These are phyloP conservation scores for Coemansia sp. DNA, from an alignment of 192 early-diverging fungal genomes.

Conservation along the genomic window DNA sequence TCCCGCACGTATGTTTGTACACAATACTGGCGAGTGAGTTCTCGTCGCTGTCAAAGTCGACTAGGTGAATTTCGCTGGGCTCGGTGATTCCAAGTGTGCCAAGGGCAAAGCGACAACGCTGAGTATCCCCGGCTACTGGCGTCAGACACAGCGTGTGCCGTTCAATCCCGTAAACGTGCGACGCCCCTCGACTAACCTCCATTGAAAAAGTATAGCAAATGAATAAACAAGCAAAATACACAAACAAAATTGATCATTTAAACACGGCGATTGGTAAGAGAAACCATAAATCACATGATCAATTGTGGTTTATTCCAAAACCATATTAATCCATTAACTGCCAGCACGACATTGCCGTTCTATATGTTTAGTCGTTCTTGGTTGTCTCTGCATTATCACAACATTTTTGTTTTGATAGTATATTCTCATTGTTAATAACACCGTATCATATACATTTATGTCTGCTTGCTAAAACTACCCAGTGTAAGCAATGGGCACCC, in stretches of 20 bases:
- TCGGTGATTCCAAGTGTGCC: constrained; percentile 45
- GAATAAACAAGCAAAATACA: not conserved
- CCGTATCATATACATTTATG: too few relatives aligned
- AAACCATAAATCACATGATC: too few relatives aligned
- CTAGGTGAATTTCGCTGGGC: constrained; percentile 43
- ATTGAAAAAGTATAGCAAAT: constrained; percentile 13
- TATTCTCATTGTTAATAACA: too few relatives aligned
- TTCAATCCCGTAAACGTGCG: constrained; percentile 52
- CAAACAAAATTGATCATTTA: not conserved
- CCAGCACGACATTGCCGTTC: too few relatives aligned
- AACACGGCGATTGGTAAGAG: too few relatives aligned
- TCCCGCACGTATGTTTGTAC: constrained; percentile 22
- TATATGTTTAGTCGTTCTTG: too few relatives aligned
- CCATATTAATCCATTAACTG: too few relatives aligned
- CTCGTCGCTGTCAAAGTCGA: constrained; percentile 41
- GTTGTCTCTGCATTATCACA: too few relatives aligned
- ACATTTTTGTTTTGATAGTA: too few relatives aligned
- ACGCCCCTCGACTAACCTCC: constrained; percentile 25
- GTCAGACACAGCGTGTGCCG: constrained; percentile 46
- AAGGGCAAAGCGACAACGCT: constrained; percentile 32
- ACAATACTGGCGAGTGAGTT: constrained; percentile 17
- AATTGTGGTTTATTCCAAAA: too few relatives aligned
- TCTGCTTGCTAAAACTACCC: too few relatives aligned
- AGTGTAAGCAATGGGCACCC: too few relatives aligned
- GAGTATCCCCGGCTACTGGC: constrained; percentile 9